These are phyloP conservation scores for Plasmodium malariae DNA, from an alignment of 169 alveolate species.

Conservation along the genomic window DNA sequence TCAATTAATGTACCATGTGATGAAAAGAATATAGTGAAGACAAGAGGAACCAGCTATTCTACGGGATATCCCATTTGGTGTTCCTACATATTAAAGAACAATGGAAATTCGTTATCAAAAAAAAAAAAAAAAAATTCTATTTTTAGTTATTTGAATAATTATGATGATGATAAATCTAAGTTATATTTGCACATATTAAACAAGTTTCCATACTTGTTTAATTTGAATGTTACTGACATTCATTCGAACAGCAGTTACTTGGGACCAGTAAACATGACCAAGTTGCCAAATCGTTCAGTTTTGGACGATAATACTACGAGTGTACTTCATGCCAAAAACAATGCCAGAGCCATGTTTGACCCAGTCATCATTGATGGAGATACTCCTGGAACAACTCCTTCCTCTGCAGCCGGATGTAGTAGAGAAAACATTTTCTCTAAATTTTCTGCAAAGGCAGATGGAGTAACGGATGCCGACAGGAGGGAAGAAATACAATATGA, in stretches of 20 bases:
- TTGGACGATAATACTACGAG: neutral
- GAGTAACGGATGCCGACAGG: neutral
- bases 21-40: neutral
- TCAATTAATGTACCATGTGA: constrained; percentile 24
- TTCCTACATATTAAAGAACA: neutral
- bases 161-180: constrained; percentile 37
- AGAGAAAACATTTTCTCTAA: neutral
- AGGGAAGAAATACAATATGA: neutral
- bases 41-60: neutral
- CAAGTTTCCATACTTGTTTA: constrained; percentile 37
- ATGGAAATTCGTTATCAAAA: constrained; percentile 11
- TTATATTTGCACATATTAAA: constrained; percentile 46
- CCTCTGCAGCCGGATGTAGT: neutral
- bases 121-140: constrained; percentile 66
- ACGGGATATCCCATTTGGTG: neutral
- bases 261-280: neutral
- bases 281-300: neutral
- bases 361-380: neutral
- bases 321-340: neutral
- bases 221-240: constrained; percentile 38
- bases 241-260: neutral
- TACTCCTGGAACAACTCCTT: neutral
- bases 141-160: constrained; percentile 46
- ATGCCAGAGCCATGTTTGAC: no score
- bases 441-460: neutral